These are phyloP conservation scores for Calonectria leucothoes DNA, from an alignment of 2,329 filamentous ascomycete species.

Conservation along the genomic window DNA sequence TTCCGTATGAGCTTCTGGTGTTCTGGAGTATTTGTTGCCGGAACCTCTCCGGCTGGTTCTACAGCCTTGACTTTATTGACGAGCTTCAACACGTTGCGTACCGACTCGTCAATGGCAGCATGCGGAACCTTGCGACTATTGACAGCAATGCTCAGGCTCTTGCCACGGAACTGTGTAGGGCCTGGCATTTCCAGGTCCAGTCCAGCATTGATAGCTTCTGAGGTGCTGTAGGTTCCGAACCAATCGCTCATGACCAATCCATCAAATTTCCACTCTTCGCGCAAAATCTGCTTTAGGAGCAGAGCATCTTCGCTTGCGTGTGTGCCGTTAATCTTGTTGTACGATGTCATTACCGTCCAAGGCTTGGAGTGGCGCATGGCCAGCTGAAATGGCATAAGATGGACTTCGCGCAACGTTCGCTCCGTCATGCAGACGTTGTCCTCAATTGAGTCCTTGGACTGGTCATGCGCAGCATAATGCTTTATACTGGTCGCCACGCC, in stretches of 20 bases:
- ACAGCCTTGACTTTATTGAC: conserved; percentile 12
- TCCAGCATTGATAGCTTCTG: conserved; percentile 39
- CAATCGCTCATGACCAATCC: conserved; percentile 46
- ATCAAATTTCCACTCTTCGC: conserved; percentile 54
- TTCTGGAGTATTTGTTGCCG: background rate
- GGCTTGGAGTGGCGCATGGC: conserved; percentile 48
- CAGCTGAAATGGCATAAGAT: conserved; percentile 52
- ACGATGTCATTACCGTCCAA: conserved; percentile 45
- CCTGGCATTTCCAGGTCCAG: conserved; percentile 50
- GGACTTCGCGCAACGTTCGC: conserved; percentile 29
- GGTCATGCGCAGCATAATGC: conserved; percentile 55
- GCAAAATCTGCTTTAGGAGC: conserved; percentile 42
- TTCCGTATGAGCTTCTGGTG: background rate
- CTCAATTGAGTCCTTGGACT: conserved; percentile 32
- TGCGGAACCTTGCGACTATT: conserved; percentile 31
- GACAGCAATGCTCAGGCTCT: conserved; percentile 32
- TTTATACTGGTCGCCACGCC: conserved; percentile 53
- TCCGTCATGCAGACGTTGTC: conserved; percentile 22
- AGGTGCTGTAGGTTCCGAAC: conserved; percentile 44
- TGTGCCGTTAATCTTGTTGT: conserved; percentile 53
- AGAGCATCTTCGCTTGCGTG: conserved; percentile 33
- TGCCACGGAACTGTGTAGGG: conserved; percentile 34
- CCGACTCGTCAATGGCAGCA: conserved; percentile 32
- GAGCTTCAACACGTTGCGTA: conserved; percentile 33
- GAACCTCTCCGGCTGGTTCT: background rate